These are phyloP conservation scores for Globisporangium abappressorium DNA, from an alignment of 352 stramenopile species.

Conservation along the genomic window DNA sequence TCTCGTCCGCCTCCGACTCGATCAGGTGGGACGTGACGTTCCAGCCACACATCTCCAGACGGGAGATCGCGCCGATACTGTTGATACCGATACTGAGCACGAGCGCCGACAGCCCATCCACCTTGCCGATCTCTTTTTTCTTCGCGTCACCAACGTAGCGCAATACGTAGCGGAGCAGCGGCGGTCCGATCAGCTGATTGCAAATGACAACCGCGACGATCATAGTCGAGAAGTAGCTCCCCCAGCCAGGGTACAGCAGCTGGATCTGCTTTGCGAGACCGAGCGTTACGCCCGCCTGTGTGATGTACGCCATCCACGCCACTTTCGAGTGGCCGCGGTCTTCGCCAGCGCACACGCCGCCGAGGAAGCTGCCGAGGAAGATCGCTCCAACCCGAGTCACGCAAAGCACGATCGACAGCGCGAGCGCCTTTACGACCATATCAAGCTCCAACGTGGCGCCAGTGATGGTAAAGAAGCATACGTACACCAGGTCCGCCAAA, in stretches of 20 bases:
- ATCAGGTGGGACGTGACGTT: constrained; percentile 47
- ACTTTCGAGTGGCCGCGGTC: constrained; percentile 41
- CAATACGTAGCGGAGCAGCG: constrained; percentile 54
- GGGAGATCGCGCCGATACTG: constrained; percentile 35
- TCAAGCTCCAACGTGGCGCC: constrained; percentile 63
- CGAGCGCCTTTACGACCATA: constrained; percentile 59
- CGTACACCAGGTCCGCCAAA: constrained; percentile 58
- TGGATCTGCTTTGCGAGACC: constrained; percentile 73
- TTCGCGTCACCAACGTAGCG: constrained; percentile 50
- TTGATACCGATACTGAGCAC: constrained; percentile 30
- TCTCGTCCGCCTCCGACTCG: constrained; percentile 25
- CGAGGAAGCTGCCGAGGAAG: constrained; percentile 56
- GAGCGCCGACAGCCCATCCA: constrained; percentile 47
- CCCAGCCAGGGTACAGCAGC: constrained; percentile 65
- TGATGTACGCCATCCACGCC: constrained; percentile 78
- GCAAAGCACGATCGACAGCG: constrained; percentile 49
- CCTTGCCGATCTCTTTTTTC: constrained; percentile 57
- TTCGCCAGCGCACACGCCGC: constrained; percentile 43
- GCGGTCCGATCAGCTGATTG: constrained; percentile 63
- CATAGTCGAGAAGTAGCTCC: constrained; percentile 70
- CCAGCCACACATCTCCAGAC: constrained; percentile 61
- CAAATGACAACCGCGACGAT: constrained; percentile 71
- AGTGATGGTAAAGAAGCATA: constrained; percentile 77
- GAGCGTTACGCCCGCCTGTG: constrained; percentile 62
- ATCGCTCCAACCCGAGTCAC: constrained; percentile 52